Base-by-base conservation (phyloP, 371 early-diverging fungal genomes). In the Mortierella sp. region DNA sequence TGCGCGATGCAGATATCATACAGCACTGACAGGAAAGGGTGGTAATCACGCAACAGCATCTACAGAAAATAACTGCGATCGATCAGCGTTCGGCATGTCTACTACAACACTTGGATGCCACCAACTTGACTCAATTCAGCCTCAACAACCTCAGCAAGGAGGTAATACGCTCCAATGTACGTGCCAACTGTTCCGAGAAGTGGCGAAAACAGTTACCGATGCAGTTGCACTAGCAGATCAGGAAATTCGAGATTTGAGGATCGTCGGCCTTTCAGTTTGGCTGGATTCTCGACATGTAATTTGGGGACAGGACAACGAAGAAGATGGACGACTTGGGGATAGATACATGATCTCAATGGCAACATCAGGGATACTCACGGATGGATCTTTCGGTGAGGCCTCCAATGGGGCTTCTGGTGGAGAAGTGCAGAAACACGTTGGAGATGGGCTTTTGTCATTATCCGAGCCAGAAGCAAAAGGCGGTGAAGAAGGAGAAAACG, bases 401-500 rank as follows among this genome's bases (percentile, higher is more conserved):
- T 46, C 68, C 3, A 27, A 34, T 22, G n/a, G 24, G 40, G 7
- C 25, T 22, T 41, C 34, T 6, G 57, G 53, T 12, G 58, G 65
- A 6, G 27, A 8, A 5, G 57, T 21, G 9, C 60, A 65, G 39
- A 29, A 43, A 14, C 54, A 54, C 3, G 53, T 71, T 0, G 71
- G 71, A 45, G 71, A 71, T 29, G 71, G 71, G 19, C 25, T 71
- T 49, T n/a, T 71, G 37, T 71, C 71, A 8, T 71, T n/a, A n/a
- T n/a, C n/a, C n/a, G n/a, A 66, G 66, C 43, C 65, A 34, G 65
- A 65, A 6, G 43, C 39, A 5, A 54, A 48, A 9, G 59, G 22
- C 1, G 40, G 27, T 39, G 47, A 19, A 6, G 43, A 22, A 13
- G 61, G 43, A 3, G 43, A n/a, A 17, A 22, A 41, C 1, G 41